Evolutionary conservation across 805 yeast species (phyloP), one percentile per base, ranked within the genome.

Genomic region (Cyberlindnera nakhonratchasimensis): DNA sequence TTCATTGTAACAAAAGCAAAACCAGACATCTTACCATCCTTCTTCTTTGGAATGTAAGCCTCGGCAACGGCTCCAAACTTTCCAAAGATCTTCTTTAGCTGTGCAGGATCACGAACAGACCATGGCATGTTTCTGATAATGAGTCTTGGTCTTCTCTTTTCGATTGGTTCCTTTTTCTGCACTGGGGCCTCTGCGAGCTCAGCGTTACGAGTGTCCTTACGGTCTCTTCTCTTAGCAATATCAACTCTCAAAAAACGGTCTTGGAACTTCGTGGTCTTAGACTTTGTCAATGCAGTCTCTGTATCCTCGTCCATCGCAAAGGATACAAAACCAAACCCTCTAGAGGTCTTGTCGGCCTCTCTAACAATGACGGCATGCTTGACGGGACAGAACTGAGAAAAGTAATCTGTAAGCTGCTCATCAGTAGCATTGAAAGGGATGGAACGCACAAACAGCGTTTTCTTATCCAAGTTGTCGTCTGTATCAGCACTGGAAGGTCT

Each of bases 241-340:
- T 91, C 97, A 22, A 90, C 82, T 60, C 86, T 74, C 42, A 93
- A 70, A 11, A 79, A 51, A 49, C 82, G 75, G 21, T 77, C 79
- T 45, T 84, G 72, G 52, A 93, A 77, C 57, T 82, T 86, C 34
- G 69, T 56, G 57, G 74, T 82, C 60, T 80, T 79, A 13, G 91
- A 70, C 50, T 79, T 75, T 17, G 72, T 77, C 48, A 90, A 68
- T 0, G 97, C 97, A 34, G 74, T 67, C 30, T 74, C 61, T 0
- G 96, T 86, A 59, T 93, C 99, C 36, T 88, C 96, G 49, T 86
- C 89, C 37, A 75, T 65, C 2, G 86, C 78, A 63, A 93, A 93
- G 28, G 95, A 82, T 13, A 89, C 99, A 63, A 93, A 93, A 3
- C 99, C 99, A 65, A 90, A 93, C 2, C 99, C 98, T 61, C 90